Evolutionary conservation across 306 rosid genomes (phyloP).

Genomic region (Dalbergia cochinchinensis): DNA sequence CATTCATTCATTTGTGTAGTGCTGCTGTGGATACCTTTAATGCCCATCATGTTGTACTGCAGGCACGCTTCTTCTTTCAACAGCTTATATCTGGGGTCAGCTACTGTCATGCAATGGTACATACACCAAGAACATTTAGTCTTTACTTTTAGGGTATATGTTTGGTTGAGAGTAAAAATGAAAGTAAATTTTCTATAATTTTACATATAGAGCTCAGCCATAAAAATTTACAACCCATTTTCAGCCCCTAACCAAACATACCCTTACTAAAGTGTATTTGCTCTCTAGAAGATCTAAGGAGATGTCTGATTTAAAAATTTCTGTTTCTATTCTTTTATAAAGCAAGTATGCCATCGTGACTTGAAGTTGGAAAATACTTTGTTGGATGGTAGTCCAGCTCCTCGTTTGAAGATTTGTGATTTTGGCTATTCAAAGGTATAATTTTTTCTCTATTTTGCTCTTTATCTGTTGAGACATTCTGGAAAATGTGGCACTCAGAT

Average conservation of each 20-base stretch:
- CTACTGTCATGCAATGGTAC: slow-evolving; percentile 94
- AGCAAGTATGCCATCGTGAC: slow-evolving; percentile 98
- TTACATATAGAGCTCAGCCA: no score
- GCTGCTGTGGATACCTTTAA: slow-evolving; percentile 40
- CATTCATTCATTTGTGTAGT: slow-evolving; percentile 34
- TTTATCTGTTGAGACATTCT: slow-evolving; percentile 14
- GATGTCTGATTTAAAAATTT: slow-evolving; percentile 36
- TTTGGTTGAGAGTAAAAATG: neutral
- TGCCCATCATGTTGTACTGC: slow-evolving; percentile 37
- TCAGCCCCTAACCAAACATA: no score
- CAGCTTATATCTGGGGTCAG: slow-evolving; percentile 97
- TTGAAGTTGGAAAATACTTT: slow-evolving; percentile 93
- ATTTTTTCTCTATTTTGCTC: neutral
- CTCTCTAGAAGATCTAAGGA: neutral
- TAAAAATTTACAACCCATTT: no score
- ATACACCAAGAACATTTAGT: neutral
- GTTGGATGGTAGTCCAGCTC: slow-evolving; percentile 95
- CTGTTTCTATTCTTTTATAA: slow-evolving; percentile 46
- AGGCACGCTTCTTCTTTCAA: slow-evolving; percentile 99
- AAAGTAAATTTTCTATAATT: no score
- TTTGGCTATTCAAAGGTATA: slow-evolving; percentile 95
- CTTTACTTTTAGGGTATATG: neutral
- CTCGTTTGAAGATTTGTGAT: slow-evolving; percentile 94
- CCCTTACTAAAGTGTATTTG: neutral
- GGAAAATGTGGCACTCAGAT: neutral